phyloP scores from a whole-genome alignment of 2,329 filamentous ascomycete species.

The Nemania bipapillata region DNA sequence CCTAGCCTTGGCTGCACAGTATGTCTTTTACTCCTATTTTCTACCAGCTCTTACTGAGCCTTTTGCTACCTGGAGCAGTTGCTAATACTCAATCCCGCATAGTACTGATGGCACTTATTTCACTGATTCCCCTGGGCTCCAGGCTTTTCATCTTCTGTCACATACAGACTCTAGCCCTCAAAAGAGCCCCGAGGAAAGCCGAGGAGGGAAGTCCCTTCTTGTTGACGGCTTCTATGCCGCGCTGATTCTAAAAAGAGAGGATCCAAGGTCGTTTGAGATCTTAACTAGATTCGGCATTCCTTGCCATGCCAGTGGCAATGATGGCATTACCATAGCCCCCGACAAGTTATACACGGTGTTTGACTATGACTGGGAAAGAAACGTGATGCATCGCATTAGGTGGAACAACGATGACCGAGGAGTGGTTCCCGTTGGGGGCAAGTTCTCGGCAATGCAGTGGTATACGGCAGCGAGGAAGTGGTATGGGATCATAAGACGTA shows the following conservation, averaged over 20 bases:
- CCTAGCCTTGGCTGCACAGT: conserved; percentile 79
- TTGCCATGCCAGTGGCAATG: conserved; percentile 89
- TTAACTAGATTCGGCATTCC: conserved; percentile 70
- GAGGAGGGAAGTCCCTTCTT: conserved; percentile 81
- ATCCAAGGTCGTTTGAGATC: conserved; percentile 65
- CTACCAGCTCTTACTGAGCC: too few relatives aligned
- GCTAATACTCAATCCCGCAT: not conserved
- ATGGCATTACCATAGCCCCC: conserved; percentile 82
- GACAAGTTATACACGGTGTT: conserved; percentile 77
- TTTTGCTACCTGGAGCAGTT: not conserved
- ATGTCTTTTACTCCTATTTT: conserved; percentile 5
- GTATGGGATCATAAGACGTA: conserved; percentile 73
- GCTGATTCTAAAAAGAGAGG: conserved; percentile 63
- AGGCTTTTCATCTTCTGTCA: conserved; percentile 91
- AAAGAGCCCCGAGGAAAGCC: conserved; percentile 33
- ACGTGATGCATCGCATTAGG: conserved; percentile 69
- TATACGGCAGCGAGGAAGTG: conserved; percentile 83
- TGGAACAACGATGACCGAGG: conserved; percentile 96
- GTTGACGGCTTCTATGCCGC: conserved; percentile 88
- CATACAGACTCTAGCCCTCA: conserved; percentile 59
- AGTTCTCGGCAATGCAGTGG: conserved; percentile 69
- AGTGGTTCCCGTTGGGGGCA: conserved; percentile 66
- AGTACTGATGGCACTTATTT: conserved; percentile 94
- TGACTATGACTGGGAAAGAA: conserved; percentile 60
- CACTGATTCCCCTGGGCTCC: conserved; percentile 87